Evolutionary conservation across 352 stramenopile genomes (phyloP).

Genomic region (Phytophthora syringae): DNA sequence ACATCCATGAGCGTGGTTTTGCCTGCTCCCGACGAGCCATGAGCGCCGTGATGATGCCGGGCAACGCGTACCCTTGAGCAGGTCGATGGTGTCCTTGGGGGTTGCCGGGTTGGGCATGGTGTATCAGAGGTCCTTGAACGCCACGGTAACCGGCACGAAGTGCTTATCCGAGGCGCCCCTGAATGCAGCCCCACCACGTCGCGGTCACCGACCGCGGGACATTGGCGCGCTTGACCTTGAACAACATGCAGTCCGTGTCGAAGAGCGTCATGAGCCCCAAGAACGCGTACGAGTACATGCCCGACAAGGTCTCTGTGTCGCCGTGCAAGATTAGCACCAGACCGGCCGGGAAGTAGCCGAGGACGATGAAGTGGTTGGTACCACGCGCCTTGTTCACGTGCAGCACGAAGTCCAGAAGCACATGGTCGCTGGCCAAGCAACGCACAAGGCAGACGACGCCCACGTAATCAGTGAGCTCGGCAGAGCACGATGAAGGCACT

Average conservation of each 20-base stretch:
- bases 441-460: conserved; percentile 92
- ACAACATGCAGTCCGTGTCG: conserved; percentile 91
- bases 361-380: conserved; percentile 94
- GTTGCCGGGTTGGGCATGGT: too few species aligned
- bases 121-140: too few species aligned
- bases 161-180: too few species aligned
- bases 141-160: too few species aligned
- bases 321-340: conserved; percentile 91
- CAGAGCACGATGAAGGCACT: conserved; percentile 95
- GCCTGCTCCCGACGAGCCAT: too few species aligned
- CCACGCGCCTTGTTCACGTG: conserved; percentile 80
- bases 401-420: conserved; percentile 84
- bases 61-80: too few species aligned
- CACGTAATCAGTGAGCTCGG: conserved; percentile 94
- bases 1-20: too few species aligned
- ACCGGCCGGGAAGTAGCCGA: conserved; percentile 91
- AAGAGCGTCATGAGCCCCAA: conserved; percentile 95
- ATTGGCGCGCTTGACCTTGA: conserved; percentile 95
- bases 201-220: conserved; percentile 88
- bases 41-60: too few species aligned
- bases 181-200: conserved; percentile 87
- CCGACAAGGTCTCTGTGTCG: conserved; percentile 92
- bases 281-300: conserved; percentile 97
- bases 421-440: conserved; percentile 92
- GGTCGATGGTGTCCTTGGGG: too few species aligned